Evolutionary conservation across 176 grass and related monocot genomes (phyloP).

Genomic region (Saccharum officinarum): DNA sequence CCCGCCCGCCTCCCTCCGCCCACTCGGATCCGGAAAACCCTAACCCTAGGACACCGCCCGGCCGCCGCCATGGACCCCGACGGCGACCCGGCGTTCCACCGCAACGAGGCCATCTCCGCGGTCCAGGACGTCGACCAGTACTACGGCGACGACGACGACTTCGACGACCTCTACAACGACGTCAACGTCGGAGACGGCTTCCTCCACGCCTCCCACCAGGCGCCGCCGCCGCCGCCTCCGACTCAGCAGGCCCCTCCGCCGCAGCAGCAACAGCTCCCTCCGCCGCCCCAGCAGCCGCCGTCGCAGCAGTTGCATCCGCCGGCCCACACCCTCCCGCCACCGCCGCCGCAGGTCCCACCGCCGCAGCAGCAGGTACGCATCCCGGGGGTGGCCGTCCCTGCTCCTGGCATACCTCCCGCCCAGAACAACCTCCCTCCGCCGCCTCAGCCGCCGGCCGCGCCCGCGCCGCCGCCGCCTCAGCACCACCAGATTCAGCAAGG

Average conservation of each 20-base stretch:
- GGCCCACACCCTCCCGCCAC: constrained; percentile 17
- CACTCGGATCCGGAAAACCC: constrained; percentile 31
- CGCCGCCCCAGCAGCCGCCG: neutral
- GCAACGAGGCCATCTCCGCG: constrained; percentile 68
- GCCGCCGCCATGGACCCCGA: constrained; percentile 53
- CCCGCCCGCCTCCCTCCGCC: neutral
- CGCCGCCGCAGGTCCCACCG: constrained; percentile 19
- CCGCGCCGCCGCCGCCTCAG: constrained; percentile 28
- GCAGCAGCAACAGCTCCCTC: constrained; percentile 33
- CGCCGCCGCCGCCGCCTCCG: constrained; percentile 7
- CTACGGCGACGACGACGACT: constrained; percentile 89
- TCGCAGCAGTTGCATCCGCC: constrained; percentile 19
- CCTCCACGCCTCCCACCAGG: constrained; percentile 48
- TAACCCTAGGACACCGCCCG: constrained; percentile 46
- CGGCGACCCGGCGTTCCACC: constrained; percentile 57
- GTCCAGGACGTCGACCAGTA: constrained; percentile 81
- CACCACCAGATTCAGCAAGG: constrained; percentile 53
- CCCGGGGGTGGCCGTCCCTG: constrained; percentile 28
- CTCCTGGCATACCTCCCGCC: constrained; percentile 45
- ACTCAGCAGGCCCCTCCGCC: neutral
- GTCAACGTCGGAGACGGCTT: constrained; percentile 86
- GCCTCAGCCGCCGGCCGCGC: constrained; percentile 13
- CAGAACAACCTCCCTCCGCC: constrained; percentile 44
- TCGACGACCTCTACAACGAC: constrained; percentile 87
- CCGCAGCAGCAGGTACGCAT: constrained; percentile 62